Evolutionary conservation across 352 stramenopile species (phyloP).

Genomic region (Phytopythium kandeliae): DNA sequence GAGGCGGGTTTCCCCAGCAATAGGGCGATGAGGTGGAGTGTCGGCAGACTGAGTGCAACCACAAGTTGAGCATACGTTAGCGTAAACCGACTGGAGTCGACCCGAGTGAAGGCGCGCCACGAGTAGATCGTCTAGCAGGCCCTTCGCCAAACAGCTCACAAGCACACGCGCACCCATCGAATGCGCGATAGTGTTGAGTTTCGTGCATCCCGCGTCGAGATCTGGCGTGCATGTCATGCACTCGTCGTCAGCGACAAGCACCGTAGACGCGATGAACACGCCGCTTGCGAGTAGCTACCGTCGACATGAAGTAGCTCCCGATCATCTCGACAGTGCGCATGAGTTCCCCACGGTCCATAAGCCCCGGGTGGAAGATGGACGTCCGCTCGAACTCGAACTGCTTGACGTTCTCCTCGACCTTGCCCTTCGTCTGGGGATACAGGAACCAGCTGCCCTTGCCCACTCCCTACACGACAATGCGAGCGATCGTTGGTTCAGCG

Average conservation of each 20-base stretch:
- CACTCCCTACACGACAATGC: conserved; percentile 20
- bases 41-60: conserved; percentile 1
- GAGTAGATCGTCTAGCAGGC: conserved; percentile 37
- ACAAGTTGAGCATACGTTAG: neutral
- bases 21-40: neutral
- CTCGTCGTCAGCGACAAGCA: too few relatives aligned
- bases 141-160: conserved; percentile 40
- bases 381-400: conserved; percentile 43
- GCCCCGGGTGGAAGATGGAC: conserved; percentile 47
- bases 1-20: conserved; percentile 18
- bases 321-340: conserved; percentile 45
- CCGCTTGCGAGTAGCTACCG: conserved; percentile 26
- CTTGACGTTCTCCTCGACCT: conserved; percentile 56
- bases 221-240: too few relatives aligned
- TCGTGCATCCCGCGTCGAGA: conserved; percentile 58
- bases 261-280: too few relatives aligned
- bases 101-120: too few relatives aligned
- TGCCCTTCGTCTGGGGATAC: conserved; percentile 66
- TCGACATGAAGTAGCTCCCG: conserved; percentile 32
- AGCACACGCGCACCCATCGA: conserved; percentile 62
- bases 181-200: conserved; percentile 58
- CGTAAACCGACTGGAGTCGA: too few relatives aligned
- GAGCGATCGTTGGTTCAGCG: neutral
- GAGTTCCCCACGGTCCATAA: conserved; percentile 51
- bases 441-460: conserved; percentile 74